phyloP scores from a whole-genome alignment of 108 stramenopile genomes.

The Schizochytrium sp. region DNA sequence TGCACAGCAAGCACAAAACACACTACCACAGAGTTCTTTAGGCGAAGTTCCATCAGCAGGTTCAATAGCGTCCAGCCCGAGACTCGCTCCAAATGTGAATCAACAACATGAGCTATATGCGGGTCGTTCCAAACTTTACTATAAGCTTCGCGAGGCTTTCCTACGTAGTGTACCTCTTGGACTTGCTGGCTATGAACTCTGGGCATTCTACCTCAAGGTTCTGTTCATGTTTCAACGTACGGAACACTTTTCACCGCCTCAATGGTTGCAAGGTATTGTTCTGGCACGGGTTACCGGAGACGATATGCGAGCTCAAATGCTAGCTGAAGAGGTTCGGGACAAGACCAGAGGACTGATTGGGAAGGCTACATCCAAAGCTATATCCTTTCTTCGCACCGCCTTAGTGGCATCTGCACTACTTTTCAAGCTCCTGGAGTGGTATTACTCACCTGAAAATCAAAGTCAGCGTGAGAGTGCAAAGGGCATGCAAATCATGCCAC shows the following conservation, averaged over 20 bases:
- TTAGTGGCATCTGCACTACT: conserved; percentile 22
- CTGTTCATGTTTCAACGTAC: conserved; percentile 15
- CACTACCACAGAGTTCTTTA: background rate
- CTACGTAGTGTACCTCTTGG: background rate
- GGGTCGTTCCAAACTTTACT: background rate
- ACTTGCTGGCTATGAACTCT: conserved; percentile 20
- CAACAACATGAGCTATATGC: background rate
- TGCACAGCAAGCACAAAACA: background rate
- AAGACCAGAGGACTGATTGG: background rate
- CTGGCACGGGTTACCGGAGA: conserved; percentile 9
- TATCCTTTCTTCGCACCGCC: background rate
- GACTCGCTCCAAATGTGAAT: background rate
- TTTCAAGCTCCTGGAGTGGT: conserved; percentile 56
- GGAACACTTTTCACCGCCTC: conserved; percentile 43
- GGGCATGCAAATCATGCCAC: conserved; percentile 5
- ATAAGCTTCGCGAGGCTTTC: background rate
- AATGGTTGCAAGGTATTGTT: conserved; percentile 32
- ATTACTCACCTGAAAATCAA: conserved; percentile 53
- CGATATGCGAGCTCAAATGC: conserved; percentile 48
- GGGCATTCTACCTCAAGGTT: conserved; percentile 31
- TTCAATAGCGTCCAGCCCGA: background rate
- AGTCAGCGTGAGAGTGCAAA: conserved; percentile 27
- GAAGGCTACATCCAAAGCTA: background rate
- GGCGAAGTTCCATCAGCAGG: background rate
- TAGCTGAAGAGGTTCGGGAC: conserved; percentile 22